A percentile compares a stretch with the other conserved stretches of the same genome.
phyloP scores from a whole-genome alignment of 1,284 basidiomycete genomes.

The Sparassis latifolia region DNA sequence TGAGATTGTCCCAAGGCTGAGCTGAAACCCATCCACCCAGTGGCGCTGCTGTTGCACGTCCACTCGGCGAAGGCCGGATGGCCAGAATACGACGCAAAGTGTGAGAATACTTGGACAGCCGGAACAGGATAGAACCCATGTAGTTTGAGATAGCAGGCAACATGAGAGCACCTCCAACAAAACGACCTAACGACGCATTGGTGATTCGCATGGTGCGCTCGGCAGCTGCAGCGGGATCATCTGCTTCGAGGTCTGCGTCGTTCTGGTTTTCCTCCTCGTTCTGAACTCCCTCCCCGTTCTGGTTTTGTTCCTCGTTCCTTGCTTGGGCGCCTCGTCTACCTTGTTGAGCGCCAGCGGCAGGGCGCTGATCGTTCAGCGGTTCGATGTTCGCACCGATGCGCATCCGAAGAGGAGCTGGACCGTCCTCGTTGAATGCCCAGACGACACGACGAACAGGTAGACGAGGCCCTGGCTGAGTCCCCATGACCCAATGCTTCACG shows the following conservation, averaged over 20 bases:
- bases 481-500: constrained; percentile 44
- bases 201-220: constrained; percentile 52
- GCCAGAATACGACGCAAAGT: constrained; percentile 52
- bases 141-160: constrained; percentile 56
- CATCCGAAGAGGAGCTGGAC: constrained; percentile 37
- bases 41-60: constrained; percentile 1
- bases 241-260: constrained; percentile 17
- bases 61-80: constrained; percentile 30
- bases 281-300: background rate
- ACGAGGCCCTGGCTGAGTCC: constrained; percentile 20
- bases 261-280: background rate
- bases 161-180: constrained; percentile 58
- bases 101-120: constrained; percentile 41
- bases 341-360: constrained; percentile 1
- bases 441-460: constrained; percentile 24
- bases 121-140: constrained; percentile 56
- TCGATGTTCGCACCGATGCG: constrained; percentile 28
- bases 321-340: background rate
- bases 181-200: constrained; percentile 52
- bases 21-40: constrained; percentile 2
- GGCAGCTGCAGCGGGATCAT: constrained; percentile 35
- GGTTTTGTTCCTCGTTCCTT: constrained; percentile 7
- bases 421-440: constrained; percentile 36
- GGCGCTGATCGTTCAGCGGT: constrained; percentile 2
- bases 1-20: constrained; percentile 5